A percentile compares a stretch with the other conserved stretches of the same genome.
phyloP scores from a whole-genome alignment of 768 basidiomycete species.

The Panellus pusillus region DNA sequence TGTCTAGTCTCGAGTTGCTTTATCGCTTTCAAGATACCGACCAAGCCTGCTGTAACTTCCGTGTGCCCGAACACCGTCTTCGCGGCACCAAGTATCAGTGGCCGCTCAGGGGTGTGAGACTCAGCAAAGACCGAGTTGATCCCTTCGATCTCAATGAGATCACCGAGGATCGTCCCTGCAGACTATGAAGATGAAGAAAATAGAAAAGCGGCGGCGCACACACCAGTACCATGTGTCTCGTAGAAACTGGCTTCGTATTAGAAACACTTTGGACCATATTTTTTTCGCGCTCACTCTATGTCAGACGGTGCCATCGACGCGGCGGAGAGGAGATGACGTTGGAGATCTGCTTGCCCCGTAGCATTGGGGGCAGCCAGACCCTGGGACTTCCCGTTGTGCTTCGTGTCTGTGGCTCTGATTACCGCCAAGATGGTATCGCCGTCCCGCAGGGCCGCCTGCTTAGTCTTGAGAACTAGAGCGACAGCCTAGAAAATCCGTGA shows the following conservation, averaged over 20 bases:
- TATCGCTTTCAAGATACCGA: conserved; percentile 33
- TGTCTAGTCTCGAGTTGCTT: conserved; percentile 26
- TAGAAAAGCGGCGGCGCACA: too few relatives aligned
- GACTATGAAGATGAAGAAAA: too few relatives aligned
- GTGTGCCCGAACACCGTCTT: conserved; percentile 39
- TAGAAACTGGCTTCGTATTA: conserved; percentile 27
- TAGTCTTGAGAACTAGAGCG: conserved; percentile 35
- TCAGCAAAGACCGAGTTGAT: conserved; percentile 35
- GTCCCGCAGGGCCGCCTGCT: conserved; percentile 33
- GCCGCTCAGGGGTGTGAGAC: conserved; percentile 30
- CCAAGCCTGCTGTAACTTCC: conserved; percentile 33
- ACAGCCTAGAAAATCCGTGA: conserved; percentile 16
- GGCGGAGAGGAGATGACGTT: conserved; percentile 29
- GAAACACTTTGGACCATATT: background rate
- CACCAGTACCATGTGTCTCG: conserved; percentile 38
- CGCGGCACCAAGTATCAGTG: conserved; percentile 35
- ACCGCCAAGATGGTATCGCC: conserved; percentile 34
- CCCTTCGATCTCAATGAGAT: conserved; percentile 37
- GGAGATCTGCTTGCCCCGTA: conserved; percentile 33
- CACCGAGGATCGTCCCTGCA: conserved; percentile 35
- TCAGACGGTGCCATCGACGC: conserved; percentile 30
- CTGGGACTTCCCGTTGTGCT: conserved; percentile 38
- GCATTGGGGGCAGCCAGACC: conserved; percentile 36
- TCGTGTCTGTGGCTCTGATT: conserved; percentile 32
- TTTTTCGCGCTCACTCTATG: conserved; percentile 29